Evolutionary conservation across 371 early-diverging fungal genomes (phyloP).

Genomic region (Rhizopus arrhizus): DNA sequence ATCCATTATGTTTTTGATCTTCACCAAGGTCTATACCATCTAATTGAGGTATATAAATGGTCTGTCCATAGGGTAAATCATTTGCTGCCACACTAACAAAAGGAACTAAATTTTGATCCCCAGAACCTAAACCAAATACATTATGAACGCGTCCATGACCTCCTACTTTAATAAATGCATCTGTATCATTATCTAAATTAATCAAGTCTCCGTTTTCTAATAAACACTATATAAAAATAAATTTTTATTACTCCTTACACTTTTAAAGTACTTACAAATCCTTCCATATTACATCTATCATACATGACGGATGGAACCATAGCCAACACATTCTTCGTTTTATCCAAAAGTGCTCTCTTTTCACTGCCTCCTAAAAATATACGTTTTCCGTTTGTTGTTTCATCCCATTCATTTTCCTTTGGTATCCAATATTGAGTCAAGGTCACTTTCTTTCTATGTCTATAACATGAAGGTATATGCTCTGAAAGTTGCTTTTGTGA

Average conservation of each 20-base stretch:
- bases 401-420: conserved; percentile 43
- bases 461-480: conserved; percentile 16
- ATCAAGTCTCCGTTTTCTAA: conserved; percentile 36
- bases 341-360: conserved; percentile 6
- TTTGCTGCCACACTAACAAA: conserved; percentile 43
- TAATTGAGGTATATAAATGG: conserved; percentile 31
- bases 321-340: conserved; percentile 19
- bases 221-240: conserved; percentile 27
- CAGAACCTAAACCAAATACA: conserved; percentile 41
- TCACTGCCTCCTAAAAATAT: conserved; percentile 22
- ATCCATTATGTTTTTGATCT: conserved; percentile 39
- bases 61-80: conserved; percentile 35
- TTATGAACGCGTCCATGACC: conserved; percentile 17
- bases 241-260: conserved; percentile 30
- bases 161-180: conserved; percentile 29
- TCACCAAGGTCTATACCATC: conserved; percentile 30
- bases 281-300: conserved; percentile 39
- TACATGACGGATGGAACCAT: conserved; percentile 21
- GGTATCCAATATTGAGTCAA: conserved; percentile 46
- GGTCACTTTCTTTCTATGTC: conserved; percentile 6
- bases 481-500: no score
- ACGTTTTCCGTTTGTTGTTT: conserved; percentile 27
- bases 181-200: conserved; percentile 21
- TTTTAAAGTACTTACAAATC: conserved; percentile 38
- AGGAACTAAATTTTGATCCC: conserved; percentile 33